Evolutionary conservation across 495 filamentous ascomycete genomes (phyloP), one percentile per base, ranked within the genome.

Genomic region (Neurospora intermedia): DNA sequence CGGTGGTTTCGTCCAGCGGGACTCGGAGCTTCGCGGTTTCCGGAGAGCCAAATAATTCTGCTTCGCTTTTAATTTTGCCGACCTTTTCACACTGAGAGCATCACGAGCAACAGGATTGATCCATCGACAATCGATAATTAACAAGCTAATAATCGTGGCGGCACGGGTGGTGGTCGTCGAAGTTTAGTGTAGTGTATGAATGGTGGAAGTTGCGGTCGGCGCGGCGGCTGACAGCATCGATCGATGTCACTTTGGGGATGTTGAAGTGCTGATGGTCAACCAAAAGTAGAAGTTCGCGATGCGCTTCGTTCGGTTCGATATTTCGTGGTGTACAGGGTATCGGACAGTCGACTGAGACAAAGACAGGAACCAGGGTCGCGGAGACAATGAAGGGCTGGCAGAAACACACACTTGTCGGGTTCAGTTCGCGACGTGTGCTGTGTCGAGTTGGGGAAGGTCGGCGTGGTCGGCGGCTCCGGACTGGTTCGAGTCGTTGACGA

Each of bases 101-200:
- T 75, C 75, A 76, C 74, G 73, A 59, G 35, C 71, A 54, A 69
- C 45, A 59, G 27, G 54, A 38, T 62, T 71, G 54, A 35, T 71
- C 70, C 73, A 75, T 75, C 43, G 71, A 62, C 54, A 62, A 31
- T 62, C 54, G 54, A 62, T 16, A 31, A 62, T 16, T 0, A 59
- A 31, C 23, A 62, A 31, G 23, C 54, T 62, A 62, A 62, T 16
- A 31, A 62, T 31, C 54, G 54, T 62, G 16, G 54, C 23, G 54
- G 54, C 23, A 31, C 13, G 54, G 54, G 54, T 62, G 54, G 54
- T 62, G 23, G 54, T 62, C 11, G 23, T 31, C 54, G 23, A 6
- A 31, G 23, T 62, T 31, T 31, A 62, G 5, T 62, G 13, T 62
- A 15, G 6, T 27, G 54, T 11, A 20, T 27, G 48, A 27, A 59